phyloP scores from a whole-genome alignment of 2,329 filamentous ascomycete species.

The Aspergillus jensenii region DNA sequence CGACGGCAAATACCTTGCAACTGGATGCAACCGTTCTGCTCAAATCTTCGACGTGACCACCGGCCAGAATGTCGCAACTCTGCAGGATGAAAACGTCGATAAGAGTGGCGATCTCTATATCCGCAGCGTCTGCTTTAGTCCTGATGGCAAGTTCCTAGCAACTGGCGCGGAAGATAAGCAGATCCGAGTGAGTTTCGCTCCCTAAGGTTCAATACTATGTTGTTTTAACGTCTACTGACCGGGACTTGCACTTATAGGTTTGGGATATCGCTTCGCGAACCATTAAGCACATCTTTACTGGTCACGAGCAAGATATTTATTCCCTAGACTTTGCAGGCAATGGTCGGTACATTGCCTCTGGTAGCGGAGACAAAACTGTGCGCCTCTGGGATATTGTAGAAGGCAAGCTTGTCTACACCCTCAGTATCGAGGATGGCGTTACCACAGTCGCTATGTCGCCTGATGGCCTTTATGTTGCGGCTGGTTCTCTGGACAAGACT shows the following conservation, averaged over 20 bases:
- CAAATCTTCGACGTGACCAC: slow-evolving; percentile 94
- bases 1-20: slow-evolving; percentile 93
- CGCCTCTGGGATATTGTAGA: slow-evolving; percentile 94
- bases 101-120: slow-evolving; percentile 94
- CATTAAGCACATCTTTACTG: slow-evolving; percentile 91
- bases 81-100: slow-evolving; percentile 86
- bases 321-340: slow-evolving; percentile 93
- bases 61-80: slow-evolving; percentile 82
- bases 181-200: slow-evolving; percentile 68
- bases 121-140: slow-evolving; percentile 96
- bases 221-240: neutral
- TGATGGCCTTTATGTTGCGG: slow-evolving; percentile 89
- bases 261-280: slow-evolving; percentile 86
- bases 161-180: slow-evolving; percentile 98
- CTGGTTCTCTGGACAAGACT: slow-evolving; percentile 94
- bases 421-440: slow-evolving; percentile 94
- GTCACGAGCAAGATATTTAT: slow-evolving; percentile 98
- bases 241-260: slow-evolving; percentile 56
- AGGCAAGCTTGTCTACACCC: slow-evolving; percentile 75
- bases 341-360: slow-evolving; percentile 90
- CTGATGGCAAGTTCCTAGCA: slow-evolving; percentile 88
- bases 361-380: slow-evolving; percentile 90
- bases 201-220: neutral
- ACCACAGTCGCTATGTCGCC: slow-evolving; percentile 97
- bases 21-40: slow-evolving; percentile 97